Conservation (phyloP, 495 filamentous ascomycete genomes). For the Xylaria nigripes region DNA sequence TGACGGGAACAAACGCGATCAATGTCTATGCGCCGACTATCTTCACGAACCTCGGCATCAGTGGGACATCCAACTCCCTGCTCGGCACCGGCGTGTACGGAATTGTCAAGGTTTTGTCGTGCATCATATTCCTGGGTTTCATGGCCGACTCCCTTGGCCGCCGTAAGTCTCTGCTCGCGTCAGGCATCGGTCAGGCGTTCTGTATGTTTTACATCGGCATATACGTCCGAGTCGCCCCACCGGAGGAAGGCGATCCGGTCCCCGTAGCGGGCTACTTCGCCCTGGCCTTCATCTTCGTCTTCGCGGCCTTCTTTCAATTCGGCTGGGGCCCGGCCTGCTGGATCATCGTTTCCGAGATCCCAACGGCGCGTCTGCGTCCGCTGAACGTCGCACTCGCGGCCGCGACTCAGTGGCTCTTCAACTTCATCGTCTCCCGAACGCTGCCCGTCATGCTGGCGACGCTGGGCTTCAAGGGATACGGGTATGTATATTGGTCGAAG, state of each 20-base stretch:
- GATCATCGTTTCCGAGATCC: slow-evolving; percentile 71
- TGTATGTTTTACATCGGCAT: slow-evolving; percentile 74
- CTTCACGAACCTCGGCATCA: slow-evolving; percentile 53
- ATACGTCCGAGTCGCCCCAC: slow-evolving; percentile 66
- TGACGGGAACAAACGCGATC: slow-evolving; percentile 55
- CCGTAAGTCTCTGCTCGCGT: slow-evolving; percentile 63
- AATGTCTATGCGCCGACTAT: slow-evolving; percentile 71
- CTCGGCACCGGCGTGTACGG: slow-evolving; percentile 60
- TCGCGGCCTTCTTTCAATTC: slow-evolving; percentile 69
- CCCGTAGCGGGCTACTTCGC: slow-evolving; percentile 51
- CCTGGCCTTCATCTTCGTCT: slow-evolving; percentile 63
- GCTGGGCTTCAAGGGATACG: slow-evolving; percentile 55
- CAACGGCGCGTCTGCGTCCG: slow-evolving; percentile 60
- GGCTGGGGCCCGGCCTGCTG: slow-evolving; percentile 74
- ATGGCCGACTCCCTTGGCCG: slow-evolving; percentile 65
- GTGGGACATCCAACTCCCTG: slow-evolving; percentile 40
- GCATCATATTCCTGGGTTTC: slow-evolving; percentile 57
- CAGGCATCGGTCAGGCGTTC: slow-evolving; percentile 59
- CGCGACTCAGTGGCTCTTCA: slow-evolving; percentile 64
- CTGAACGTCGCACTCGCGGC: slow-evolving; percentile 63
- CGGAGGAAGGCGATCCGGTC: slow-evolving; percentile 35
- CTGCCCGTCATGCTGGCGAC: slow-evolving; percentile 59
- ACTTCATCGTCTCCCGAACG: slow-evolving; percentile 58
- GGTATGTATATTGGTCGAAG: no score
- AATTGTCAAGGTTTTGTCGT: slow-evolving; percentile 50